Base-by-base conservation (phyloP, 2,329 filamentous ascomycete species). In the Sporothrix luriei region DNA sequence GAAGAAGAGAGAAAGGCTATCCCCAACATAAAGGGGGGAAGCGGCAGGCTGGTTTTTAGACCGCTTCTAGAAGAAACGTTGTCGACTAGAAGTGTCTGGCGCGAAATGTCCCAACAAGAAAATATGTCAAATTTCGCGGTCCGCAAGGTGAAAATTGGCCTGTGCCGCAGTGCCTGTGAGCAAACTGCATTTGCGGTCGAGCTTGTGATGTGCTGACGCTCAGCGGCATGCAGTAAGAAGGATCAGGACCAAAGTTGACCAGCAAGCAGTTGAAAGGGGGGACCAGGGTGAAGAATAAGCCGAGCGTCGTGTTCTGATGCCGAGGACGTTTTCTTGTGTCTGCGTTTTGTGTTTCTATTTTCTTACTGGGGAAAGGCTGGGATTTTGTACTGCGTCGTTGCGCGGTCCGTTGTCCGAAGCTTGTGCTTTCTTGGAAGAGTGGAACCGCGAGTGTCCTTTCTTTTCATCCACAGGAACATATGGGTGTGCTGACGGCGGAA, bases 381-480 rank as follows among this genome's bases (percentile, higher is more conserved):
- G 33, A 7, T 33, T 33, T 33, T 33, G 38, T 46, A 48, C 61
- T 57, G 29, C 48, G 66, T 59, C 38, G 40, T 69, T 61, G 29
- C 19, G 38, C 38, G 57, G 57, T 9, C n/a, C 57, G 38, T 61
- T 61, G n/a, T 61, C 57, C 57, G 57, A 51, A 54, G 52, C 66
- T 59, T 51, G 52, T 68, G 66, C 54, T 62, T 38, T 19, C 16
- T 33, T 24, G 38, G 46, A n/a, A 11, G 62, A 48, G 26, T 51
- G 19, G 51, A 29, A 24, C 38, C 51, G 49, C 33, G 19, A 24
- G 21, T 48, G 66, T 68, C 26, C 54, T 43, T 54, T 68, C 52
- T 43, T 52, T 40, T 62, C 33, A 19, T 43, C 51, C 66, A 68
- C 66, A 68, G 52, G 66, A 68, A 52, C 52, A 55, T 55, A n/a